Percentiles rank a stretch among this genome's conserved stretches.
Evolutionary conservation across 2,329 filamentous ascomycete genomes (phyloP).

Genomic region (Apiospora malaysiana): DNA sequence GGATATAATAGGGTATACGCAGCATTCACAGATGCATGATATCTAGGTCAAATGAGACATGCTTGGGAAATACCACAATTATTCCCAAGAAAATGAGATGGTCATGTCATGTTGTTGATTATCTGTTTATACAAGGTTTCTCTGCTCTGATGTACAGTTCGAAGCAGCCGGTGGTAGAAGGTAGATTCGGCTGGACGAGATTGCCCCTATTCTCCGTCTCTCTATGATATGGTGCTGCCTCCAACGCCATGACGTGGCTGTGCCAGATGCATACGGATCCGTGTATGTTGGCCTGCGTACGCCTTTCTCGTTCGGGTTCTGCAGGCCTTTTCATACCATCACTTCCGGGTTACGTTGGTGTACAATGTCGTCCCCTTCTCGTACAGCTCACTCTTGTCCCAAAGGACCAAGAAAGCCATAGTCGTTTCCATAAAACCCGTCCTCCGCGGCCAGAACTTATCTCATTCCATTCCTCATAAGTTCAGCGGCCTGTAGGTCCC

Average conservation of each 20-base stretch:
- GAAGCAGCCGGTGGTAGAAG: conserved; percentile 12
- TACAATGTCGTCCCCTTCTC: conserved; percentile 20
- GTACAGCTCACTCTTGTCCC: conserved; percentile 15
- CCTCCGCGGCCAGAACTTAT: neutral
- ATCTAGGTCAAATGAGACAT: neutral
- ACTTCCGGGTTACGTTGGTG: neutral
- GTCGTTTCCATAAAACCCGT: neutral
- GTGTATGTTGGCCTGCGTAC: neutral
- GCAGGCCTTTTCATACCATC: neutral
- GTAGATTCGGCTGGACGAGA: conserved; percentile 19
- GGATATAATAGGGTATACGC: neutral
- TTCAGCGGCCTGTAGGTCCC: neutral
- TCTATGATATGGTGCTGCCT: conserved; percentile 6
- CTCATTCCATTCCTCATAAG: neutral
- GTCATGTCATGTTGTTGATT: neutral
- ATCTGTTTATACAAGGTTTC: conserved; percentile 18
- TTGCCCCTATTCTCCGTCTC: neutral
- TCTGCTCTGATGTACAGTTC: conserved; percentile 20
- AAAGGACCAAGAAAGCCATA: neutral
- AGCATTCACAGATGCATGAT: neutral
- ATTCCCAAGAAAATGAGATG: neutral
- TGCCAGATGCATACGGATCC: conserved; percentile 23
- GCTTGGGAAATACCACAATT: conserved; percentile 22
- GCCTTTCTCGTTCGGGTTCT: conserved; percentile 10
- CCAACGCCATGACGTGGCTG: conserved; percentile 20